Evolutionary conservation across 2,329 filamentous ascomycete species (phyloP).

Genomic region (Botrytis elliptica): DNA sequence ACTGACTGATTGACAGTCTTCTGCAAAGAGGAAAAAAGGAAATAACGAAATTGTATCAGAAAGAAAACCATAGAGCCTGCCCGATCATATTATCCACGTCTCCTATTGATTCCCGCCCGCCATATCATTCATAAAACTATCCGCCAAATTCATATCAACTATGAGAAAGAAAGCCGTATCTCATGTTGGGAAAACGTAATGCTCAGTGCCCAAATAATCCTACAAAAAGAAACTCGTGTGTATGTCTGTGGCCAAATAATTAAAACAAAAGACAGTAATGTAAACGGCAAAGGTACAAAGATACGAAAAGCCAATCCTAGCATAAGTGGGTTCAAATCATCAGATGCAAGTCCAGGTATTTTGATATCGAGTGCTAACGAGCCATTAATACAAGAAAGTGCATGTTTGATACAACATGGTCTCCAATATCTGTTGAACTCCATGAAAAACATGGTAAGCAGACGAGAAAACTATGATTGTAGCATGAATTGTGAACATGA

Average conservation of each 20-base stretch:
- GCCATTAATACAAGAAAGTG: constrained; percentile 12
- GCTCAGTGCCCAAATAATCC: constrained; percentile 16
- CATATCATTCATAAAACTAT: neutral
- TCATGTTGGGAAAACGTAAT: neutral
- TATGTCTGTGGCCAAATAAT: neutral
- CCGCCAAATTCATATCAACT: neutral
- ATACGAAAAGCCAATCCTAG: constrained; percentile 8
- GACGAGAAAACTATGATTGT: neutral
- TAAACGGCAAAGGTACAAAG: neutral
- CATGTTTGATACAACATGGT: constrained; percentile 1
- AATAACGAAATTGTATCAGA: neutral
- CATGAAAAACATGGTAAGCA: neutral
- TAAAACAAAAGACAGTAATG: neutral
- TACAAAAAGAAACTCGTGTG: constrained; percentile 16
- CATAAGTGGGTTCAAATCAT: constrained; percentile 7
- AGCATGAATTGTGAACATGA: neutral
- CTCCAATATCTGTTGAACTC: neutral
- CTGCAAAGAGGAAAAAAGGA: constrained; percentile 6
- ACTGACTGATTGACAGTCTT: neutral
- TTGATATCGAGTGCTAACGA: neutral
- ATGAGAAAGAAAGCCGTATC: neutral
- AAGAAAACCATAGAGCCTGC: neutral
- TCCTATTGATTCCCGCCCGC: neutral
- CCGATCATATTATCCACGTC: neutral
- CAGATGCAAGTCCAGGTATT: constrained; percentile 8